Percentiles rank a stretch among this genome's conserved stretches.
Conservation (phyloP, 169 alveolate species). For the Cytauxzoon felis region DNA sequence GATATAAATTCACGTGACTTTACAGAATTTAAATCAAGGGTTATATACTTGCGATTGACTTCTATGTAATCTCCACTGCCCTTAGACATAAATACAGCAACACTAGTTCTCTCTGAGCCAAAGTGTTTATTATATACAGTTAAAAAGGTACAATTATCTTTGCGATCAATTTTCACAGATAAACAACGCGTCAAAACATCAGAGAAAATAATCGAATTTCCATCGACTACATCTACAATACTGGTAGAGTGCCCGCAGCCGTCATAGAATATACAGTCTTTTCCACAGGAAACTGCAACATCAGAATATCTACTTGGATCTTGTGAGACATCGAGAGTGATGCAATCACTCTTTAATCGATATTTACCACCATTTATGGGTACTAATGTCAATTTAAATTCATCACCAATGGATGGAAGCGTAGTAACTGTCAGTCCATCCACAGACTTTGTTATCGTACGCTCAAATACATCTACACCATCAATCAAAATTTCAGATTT, state of each 20-base stretch:
- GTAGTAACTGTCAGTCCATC: neutral
- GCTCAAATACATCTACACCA: conserved; percentile 11
- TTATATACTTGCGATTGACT: neutral
- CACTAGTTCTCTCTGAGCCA: neutral
- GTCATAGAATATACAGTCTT: conserved; percentile 47
- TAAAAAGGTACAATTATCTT: neutral
- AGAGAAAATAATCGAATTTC: conserved; percentile 7
- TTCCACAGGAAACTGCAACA: conserved; percentile 21
- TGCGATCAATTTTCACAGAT: neutral
- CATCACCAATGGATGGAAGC: neutral
- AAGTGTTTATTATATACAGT: conserved; percentile 16
- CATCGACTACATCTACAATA: conserved; percentile 16
- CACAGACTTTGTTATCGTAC: neutral
- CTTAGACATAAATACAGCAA: neutral
- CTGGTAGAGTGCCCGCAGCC: conserved; percentile 44
- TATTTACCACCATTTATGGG: neutral
- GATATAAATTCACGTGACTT: neutral
- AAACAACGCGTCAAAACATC: conserved; percentile 13
- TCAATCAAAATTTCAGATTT: conserved; percentile 16
- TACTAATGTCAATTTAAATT: neutral
- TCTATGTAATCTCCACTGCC: neutral
- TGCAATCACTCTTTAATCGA: neutral
- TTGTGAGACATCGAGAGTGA: conserved; percentile 1
- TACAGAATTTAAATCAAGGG: neutral
- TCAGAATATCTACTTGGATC: neutral